Base-by-base conservation (phyloP, 495 filamentous ascomycete species). In the Lasiosphaeria ovina region DNA sequence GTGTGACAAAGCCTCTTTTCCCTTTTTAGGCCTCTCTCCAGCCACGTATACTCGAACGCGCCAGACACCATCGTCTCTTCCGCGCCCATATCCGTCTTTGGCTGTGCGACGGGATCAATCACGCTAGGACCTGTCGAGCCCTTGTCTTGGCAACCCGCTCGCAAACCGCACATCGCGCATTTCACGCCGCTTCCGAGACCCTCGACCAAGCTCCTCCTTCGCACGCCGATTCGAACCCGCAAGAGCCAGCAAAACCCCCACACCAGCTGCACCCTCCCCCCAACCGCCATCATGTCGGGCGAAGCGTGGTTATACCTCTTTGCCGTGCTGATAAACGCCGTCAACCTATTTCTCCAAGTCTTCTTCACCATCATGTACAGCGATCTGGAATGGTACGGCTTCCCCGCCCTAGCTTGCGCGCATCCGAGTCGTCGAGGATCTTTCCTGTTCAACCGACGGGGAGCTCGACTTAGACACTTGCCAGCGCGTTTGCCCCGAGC, bases 281-380 rank as follows among this genome's bases (percentile, higher is more conserved):
- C 57, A 67, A 55, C 66, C 50, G 62, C 76, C 80, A 95, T 78
- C 62, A 98, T 98, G 93, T 97, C 93, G 67, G 93, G 93, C 72
- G 93, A 98, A 86, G 94, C 93, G 79, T 98, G 93, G 95, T 84
- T 99, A 74, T 99, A 96, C 82, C 88, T 99, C 67, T 83, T 99
- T 76, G 88, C 94, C 77, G 95, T 99, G 77, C 85, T 99, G 73
- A 94, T 99, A 81, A 99, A 99, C 83, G 95, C 95, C 79, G 94
- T 98, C 86, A 99, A 99, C 84, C 85, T 99, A 66, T 99, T 99
- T 77, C 85, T 99, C 54, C 95, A 99, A 78, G 95, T 99, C 59
- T 99, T 99, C 83, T 99, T 99, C 83, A 99, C 95, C 45, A 99
- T 99, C 67, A 99, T 99, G 95, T 99, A 97, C 78, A 95, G 90